Conservation (phyloP, 768 basidiomycete species). For the Phanerodontia chrysosporium region DNA sequence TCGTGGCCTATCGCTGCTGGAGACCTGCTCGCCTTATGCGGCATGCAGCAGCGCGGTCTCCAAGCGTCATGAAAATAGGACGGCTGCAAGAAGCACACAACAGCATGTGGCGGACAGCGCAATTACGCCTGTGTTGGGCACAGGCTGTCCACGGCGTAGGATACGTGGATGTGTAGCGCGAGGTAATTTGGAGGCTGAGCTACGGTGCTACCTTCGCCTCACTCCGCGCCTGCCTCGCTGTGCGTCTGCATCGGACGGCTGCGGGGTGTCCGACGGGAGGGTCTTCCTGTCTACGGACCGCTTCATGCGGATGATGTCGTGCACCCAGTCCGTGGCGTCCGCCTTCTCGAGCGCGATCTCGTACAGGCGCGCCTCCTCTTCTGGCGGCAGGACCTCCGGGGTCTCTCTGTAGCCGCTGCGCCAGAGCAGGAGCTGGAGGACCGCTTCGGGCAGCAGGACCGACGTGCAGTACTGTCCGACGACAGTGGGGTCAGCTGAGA, state of each 20-base stretch:
- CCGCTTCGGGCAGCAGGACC: constrained; percentile 66
- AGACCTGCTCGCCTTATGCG: too few relatives aligned
- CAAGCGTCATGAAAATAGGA: not conserved
- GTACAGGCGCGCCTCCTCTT: constrained; percentile 56
- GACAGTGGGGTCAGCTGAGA: not conserved
- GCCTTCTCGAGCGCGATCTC: constrained; percentile 43
- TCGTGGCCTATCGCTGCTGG: too few relatives aligned
- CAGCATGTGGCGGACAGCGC: not conserved
- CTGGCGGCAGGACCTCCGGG: constrained; percentile 40
- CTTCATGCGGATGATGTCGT: constrained; percentile 47
- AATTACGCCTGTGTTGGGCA: not conserved
- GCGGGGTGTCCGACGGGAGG: constrained; percentile 4
- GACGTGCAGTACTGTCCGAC: constrained; percentile 60
- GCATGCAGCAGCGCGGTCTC: not conserved
- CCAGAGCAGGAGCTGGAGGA: constrained; percentile 74
- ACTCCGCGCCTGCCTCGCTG: too few relatives aligned
- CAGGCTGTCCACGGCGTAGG: not conserved
- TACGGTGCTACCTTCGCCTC: too few relatives aligned
- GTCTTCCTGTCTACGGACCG: constrained; percentile 18
- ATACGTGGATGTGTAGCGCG: too few relatives aligned
- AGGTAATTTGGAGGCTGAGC: too few relatives aligned
- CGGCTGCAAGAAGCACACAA: not conserved
- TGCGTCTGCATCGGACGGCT: too few relatives aligned
- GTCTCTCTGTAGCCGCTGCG: constrained; percentile 55
- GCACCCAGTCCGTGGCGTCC: constrained; percentile 64